These are phyloP conservation scores for Aspergillus latus DNA, from an alignment of 2,329 filamentous ascomycete genomes.

Conservation along the genomic window DNA sequence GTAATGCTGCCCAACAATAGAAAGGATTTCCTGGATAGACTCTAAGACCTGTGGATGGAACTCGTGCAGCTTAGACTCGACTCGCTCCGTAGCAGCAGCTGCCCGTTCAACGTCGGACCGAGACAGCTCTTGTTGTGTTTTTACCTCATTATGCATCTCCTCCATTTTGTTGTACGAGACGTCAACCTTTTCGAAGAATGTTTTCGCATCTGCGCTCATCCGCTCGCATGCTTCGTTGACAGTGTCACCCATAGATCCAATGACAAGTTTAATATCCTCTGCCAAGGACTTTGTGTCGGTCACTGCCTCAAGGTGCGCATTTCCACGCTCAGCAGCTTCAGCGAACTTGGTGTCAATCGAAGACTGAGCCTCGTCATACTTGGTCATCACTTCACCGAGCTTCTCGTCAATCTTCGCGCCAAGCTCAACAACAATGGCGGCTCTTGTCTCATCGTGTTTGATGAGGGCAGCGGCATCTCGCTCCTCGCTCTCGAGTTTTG, in stretches of 20 bases:
- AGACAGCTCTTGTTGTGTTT: constrained; percentile 78
- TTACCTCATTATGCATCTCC: constrained; percentile 68
- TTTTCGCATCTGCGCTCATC: constrained; percentile 82
- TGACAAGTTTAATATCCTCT: constrained; percentile 81
- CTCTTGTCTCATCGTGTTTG: constrained; percentile 61
- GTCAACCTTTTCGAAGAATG: constrained; percentile 79
- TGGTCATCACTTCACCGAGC: constrained; percentile 75
- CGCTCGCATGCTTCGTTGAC: constrained; percentile 83
- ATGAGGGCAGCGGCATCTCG: constrained; percentile 55
- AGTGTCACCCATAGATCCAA: constrained; percentile 78
- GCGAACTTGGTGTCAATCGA: constrained; percentile 72
- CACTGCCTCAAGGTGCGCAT: constrained; percentile 71
- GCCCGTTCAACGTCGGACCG: constrained; percentile 77
- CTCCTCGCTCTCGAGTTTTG: constrained; percentile 74
- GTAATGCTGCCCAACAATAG: constrained; percentile 80
- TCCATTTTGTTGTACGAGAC: constrained; percentile 74
- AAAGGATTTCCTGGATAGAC: constrained; percentile 79
- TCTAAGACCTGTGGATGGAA: constrained; percentile 87
- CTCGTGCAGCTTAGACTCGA: constrained; percentile 77
- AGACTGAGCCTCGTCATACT: constrained; percentile 82
- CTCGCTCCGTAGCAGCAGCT: constrained; percentile 67
- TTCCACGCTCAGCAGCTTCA: constrained; percentile 70
- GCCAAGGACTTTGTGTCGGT: constrained; percentile 74
- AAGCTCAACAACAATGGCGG: constrained; percentile 55
- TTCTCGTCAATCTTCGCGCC: constrained; percentile 69